Base-by-base conservation (phyloP, 352 stramenopile species). In the Blastocystis sp. region DNA sequence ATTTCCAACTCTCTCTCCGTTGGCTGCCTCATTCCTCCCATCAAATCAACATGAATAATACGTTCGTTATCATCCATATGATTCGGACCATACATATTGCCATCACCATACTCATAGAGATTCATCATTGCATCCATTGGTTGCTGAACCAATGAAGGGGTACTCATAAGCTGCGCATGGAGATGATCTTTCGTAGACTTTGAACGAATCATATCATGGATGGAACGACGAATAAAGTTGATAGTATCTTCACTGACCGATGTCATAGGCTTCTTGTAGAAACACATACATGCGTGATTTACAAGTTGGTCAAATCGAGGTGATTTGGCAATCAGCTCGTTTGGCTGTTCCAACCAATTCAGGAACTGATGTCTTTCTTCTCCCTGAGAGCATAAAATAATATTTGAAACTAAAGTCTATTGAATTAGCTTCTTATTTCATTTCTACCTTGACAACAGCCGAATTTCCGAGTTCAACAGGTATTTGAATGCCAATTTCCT, bases 321-420 rank as follows among this genome's bases (percentile, higher is more conserved):
- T 5, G 77, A 87, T 54, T 87, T 87, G n/a, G 24, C 43, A 42
- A 87, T 87, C 52, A 87, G 35, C 29, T 87, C 77, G 42, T 51
- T 87, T 37, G 77, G 77, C 65, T 87, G 77, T n/a, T 87, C 39
- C 12, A 87, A 43, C 54, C 57, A 77, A 11, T 87, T 54, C 6
- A 77, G 4, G 39, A 52, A 78, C 52, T 87, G 59, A 14, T 29
- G 39, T 54, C 65, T 24, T 21, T 87, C 77, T 7, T 74, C 65
- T 58, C 65, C 77, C 1, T 54, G 43, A 52, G 77, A 74, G 43
- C 54, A 58, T 12, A 65, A 32, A 58, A 78, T 59, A 54, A 87
- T 75, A 54, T 61, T 73, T 14, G 49, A 39, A 42, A 75, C 61
- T n/a, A 87, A 35, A 29, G 66, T 69, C 77, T 87, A 57, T 16